Evolutionary conservation across 2,329 filamentous ascomycete species (phyloP).

Genomic region (Magnaporthiopsis rhizophila): DNA sequence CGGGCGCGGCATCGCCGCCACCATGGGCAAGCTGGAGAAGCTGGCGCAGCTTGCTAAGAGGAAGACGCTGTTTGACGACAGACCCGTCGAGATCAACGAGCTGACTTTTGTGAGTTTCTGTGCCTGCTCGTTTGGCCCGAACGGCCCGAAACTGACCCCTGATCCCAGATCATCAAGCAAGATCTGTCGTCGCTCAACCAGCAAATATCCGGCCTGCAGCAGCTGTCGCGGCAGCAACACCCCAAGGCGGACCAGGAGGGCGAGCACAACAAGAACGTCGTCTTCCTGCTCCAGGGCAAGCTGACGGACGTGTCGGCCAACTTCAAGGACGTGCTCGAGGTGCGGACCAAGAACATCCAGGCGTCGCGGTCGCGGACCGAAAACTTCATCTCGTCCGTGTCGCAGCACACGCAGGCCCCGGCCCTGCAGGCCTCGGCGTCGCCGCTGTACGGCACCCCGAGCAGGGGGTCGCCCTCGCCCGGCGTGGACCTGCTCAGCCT

Average conservation of each 20-base stretch:
- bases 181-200: slow-evolving; percentile 78
- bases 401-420: slow-evolving; percentile 62
- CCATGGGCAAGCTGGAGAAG: slow-evolving; percentile 92
- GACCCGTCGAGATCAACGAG: slow-evolving; percentile 93
- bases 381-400: slow-evolving; percentile 90
- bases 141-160: background rate
- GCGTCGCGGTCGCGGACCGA: slow-evolving; percentile 86
- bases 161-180: slow-evolving; percentile 74
- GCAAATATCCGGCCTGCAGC: slow-evolving; percentile 77
- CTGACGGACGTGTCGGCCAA: slow-evolving; percentile 87
- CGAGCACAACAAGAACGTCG: slow-evolving; percentile 97
- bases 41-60: slow-evolving; percentile 89
- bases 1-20: slow-evolving; percentile 80
- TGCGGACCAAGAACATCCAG: slow-evolving; percentile 96
- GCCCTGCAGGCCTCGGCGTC: slow-evolving; percentile 59
- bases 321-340: slow-evolving; percentile 96
- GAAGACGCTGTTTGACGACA: slow-evolving; percentile 94
- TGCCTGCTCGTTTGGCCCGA: background rate
- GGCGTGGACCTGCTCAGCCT: slow-evolving; percentile 72
- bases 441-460: slow-evolving; percentile 77
- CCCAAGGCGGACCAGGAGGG: slow-evolving; percentile 72
- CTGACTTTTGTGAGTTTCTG: slow-evolving; percentile 64
- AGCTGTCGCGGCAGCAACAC: slow-evolving; percentile 68
- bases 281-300: slow-evolving; percentile 83
- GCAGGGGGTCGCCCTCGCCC: slow-evolving; percentile 56